Base-by-base conservation (phyloP, 306 rosid species). In the Cucumis hystrix region DNA sequence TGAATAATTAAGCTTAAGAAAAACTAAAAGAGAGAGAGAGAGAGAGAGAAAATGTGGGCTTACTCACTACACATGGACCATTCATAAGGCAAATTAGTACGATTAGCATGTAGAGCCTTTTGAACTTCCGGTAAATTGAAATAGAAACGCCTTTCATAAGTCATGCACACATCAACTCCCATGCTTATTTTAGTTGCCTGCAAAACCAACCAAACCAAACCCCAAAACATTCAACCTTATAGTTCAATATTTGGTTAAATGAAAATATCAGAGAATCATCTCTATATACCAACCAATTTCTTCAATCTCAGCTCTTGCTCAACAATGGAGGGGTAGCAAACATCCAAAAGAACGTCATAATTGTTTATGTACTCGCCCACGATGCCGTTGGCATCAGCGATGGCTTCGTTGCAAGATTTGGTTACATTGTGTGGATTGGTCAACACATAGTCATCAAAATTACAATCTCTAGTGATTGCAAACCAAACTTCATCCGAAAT, bases 71-170 rank as follows among this genome's bases (percentile, higher is more conserved):
- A 94, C 95, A 91, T 89, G 51, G 88, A 77, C 98, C 96, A 94
- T 7, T 23, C 0, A 78, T 94, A 86, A 1, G 90, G 93, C 28
- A 94, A 83, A 51, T 81, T 89, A n/a, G 98, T 94, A 23, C 97
- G 92, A 75, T 94, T 94, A 28, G 98, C 98, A 77, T 94, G 97
- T 45, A 94, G 96, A 76, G 96, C 98, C 40, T 84, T 86, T 79
- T 94, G 98, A 89, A 94, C 97, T 74, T 94, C 93, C 0, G 96
- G 98, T 49, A 87, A 91, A 60, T 92, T 90, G 58, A 94, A 83
- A 82, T 94, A 94, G 30, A 83, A 81, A 13, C 40, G 59, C 35
- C 91, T 88, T 87, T 94, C 97, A 30, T 10, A 64, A 11, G 21
- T 83, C 88, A 89, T 90, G 71, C 98, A 94, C 6, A 94, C 97